Evolutionary conservation across 1,284 basidiomycete genomes (phyloP).

Genomic region (Volvariella surrecta): DNA sequence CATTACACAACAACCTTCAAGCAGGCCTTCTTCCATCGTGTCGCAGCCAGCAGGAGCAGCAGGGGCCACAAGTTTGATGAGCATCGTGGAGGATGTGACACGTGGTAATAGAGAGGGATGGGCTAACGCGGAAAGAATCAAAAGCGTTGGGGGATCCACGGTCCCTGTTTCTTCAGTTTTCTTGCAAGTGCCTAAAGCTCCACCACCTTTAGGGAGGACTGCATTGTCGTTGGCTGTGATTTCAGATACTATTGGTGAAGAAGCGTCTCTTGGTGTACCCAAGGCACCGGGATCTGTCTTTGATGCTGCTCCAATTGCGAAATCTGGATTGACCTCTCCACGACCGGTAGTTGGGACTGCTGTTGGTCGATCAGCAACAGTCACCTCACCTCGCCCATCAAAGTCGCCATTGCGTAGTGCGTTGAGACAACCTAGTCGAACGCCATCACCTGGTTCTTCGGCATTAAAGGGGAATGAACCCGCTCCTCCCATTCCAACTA

Average conservation of each 20-base stretch:
- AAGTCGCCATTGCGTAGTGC: constrained; percentile 54
- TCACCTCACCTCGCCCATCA: constrained; percentile 14
- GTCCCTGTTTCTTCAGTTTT: not conserved
- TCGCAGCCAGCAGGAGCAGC: constrained; percentile 9
- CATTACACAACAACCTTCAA: too few species aligned
- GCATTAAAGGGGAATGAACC: not conserved
- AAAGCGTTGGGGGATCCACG: constrained; percentile 10
- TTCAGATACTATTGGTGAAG: not conserved
- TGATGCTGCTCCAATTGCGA: constrained; percentile 9
- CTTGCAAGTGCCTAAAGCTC: constrained; percentile 20
- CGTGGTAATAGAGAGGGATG: constrained; percentile 27
- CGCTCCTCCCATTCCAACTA: not conserved
- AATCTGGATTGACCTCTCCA: not conserved
- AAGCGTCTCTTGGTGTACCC: constrained; percentile 8
- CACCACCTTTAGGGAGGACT: constrained; percentile 19
- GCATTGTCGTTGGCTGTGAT: constrained; percentile 14
- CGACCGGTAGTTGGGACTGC: not conserved
- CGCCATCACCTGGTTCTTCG: constrained; percentile 30
- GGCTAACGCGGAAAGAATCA: constrained; percentile 8
- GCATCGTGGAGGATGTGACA: constrained; percentile 55
- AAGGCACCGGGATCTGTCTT: constrained; percentile 33
- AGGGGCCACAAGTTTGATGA: constrained; percentile 43
- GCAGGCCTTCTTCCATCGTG: too few species aligned
- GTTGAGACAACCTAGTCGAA: constrained; percentile 43
- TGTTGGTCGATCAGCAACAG: not conserved